Evolutionary conservation across 192 early-diverging fungal genomes (phyloP), one percentile per base, ranked within the genome.

Genomic region (Entomortierella beljakovae): DNA sequence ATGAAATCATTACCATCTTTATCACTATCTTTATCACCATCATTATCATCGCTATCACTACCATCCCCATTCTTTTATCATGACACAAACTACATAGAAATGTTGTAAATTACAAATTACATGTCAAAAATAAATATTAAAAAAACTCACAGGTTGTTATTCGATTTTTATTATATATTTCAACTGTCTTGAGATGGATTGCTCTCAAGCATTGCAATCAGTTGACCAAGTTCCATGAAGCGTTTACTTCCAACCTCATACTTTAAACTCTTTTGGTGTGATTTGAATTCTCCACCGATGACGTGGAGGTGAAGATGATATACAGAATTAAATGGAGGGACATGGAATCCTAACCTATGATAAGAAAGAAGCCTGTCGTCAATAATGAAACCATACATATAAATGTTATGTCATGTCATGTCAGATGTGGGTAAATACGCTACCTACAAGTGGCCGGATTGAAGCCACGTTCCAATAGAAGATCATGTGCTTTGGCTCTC

Each of bases 291-390:
- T 63, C 82, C 71, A 1, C 80, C 91, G 5, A 92, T 58, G 10
- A 84, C 85, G 81, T 92, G 91, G 20, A 92, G 64, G 71, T 92
- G 92, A 26, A 94, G 66, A 83, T 94, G 92, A 23, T 82, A 35
- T n/a, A 94, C 82, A 3, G 84, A 85, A 33, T 84, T 89, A 70
- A 90, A 94, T 0, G 90, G 91, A 15, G 92, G 92, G 6, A 91
- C 71, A 64, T 94, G 92, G 68, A 92, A 94, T 10, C 92, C 91
- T 10, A 92, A 35, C 13, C 84, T 80, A 67, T 11, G 1, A 11
- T 34, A 38, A 25, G 42, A 29, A 35, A 23, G 33, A 31, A 59
- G 43, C 38, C 9, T 48, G n/a, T 23, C 22, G 35, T 57, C 6
- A 60, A 34, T 22, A 63, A 18, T n/a, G n/a, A n/a, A n/a, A n/a